Percentiles rank a stretch among this genome's conserved stretches.
Evolutionary conservation across 345 rosid species (phyloP).

Genomic region (Cardamine occulta): DNA sequence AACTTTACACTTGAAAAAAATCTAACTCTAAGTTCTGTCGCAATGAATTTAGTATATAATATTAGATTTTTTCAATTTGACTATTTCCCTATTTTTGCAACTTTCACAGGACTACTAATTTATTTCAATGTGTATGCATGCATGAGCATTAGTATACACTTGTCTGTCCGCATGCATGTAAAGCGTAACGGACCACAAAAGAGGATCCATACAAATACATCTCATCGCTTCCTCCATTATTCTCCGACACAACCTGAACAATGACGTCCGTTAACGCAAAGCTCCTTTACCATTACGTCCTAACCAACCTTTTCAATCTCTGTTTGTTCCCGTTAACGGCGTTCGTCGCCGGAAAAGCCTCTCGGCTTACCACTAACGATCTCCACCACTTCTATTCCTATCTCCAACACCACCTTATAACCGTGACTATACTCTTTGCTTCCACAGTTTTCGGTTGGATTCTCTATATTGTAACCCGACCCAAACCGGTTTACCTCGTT

Average conservation of each 20-base stretch:
- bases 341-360: conserved; percentile 35
- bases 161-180: conserved; percentile 38
- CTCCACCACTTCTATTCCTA: conserved; percentile 25
- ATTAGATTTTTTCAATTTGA: background rate
- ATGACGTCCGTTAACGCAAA: conserved; percentile 41
- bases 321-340: conserved; percentile 38
- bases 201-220: conserved; percentile 28
- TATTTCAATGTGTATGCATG: conserved; percentile 42
- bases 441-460: conserved; percentile 22
- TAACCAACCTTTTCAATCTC: conserved; percentile 35
- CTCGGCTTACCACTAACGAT: conserved; percentile 13
- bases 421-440: background rate
- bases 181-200: conserved; percentile 39
- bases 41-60: background rate
- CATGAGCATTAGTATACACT: conserved; percentile 39
- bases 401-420: conserved; percentile 36
- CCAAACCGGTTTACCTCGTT: conserved; percentile 42
- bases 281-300: conserved; percentile 36
- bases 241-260: conserved; percentile 28
- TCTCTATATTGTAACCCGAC: conserved; percentile 36
- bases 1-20: background rate
- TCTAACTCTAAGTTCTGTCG: background rate
- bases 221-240: conserved; percentile 22
- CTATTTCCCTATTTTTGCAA: conserved; percentile 31
- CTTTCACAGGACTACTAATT: conserved; percentile 31